These are phyloP conservation scores for Gremmenia infestans DNA, from an alignment of 2,329 filamentous ascomycete genomes.

Conservation along the genomic window DNA sequence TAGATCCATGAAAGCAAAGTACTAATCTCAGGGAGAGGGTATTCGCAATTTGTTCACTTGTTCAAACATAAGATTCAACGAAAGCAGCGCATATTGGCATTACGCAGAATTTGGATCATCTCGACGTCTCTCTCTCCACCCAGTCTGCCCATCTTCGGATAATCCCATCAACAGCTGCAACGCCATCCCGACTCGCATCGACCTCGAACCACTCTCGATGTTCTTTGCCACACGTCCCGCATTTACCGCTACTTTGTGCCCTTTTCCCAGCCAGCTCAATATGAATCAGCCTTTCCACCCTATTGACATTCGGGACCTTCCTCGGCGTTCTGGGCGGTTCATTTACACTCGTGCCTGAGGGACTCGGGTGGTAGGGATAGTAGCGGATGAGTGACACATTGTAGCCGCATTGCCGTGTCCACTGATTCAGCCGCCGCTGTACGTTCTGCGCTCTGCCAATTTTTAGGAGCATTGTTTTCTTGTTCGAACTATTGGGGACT, in stretches of 20 bases:
- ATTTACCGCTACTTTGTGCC: conserved; percentile 55
- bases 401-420: conserved; percentile 89
- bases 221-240: conserved; percentile 72
- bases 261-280: conserved; percentile 66
- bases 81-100: too few relatives aligned
- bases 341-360: conserved; percentile 11
- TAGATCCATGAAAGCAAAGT: too few relatives aligned
- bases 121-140: conserved; percentile 33
- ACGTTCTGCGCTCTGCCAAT: conserved; percentile 74
- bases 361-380: conserved; percentile 67
- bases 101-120: conserved; percentile 12
- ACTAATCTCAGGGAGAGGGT: too few relatives aligned
- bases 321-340: conserved; percentile 41
- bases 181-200: conserved; percentile 63
- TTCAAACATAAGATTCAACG: too few relatives aligned
- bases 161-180: conserved; percentile 66
- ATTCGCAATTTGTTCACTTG: too few relatives aligned
- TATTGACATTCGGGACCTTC: conserved; percentile 80
- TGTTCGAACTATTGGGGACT: conserved; percentile 25
- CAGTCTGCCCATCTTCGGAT: conserved; percentile 83
- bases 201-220: conserved; percentile 97
- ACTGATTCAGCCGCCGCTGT: conserved; percentile 84
- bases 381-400: conserved; percentile 82
- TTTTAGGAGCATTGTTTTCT: conserved; percentile 62
- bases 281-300: conserved; percentile 86